A percentile compares a stretch with the other conserved stretches of the same genome.
Evolutionary conservation across 1,284 basidiomycete genomes (phyloP).

Genomic region (Rhodotorula mucilaginosa): DNA sequence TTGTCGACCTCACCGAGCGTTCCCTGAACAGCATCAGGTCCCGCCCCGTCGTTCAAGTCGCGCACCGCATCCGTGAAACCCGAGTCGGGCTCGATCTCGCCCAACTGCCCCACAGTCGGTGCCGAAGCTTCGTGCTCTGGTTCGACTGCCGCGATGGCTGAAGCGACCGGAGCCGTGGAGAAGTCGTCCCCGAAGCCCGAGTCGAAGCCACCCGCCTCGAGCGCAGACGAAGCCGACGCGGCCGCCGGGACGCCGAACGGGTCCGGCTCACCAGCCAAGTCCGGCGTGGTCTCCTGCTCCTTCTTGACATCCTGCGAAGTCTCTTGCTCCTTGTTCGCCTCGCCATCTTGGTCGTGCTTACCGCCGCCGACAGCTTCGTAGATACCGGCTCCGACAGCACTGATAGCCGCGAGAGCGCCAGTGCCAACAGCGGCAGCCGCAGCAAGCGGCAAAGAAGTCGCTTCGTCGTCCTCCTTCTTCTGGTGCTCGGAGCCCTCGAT

Average conservation of each 20-base stretch:
- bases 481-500: not conserved
- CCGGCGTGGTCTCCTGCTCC: not conserved
- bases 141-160: not conserved
- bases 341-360: not conserved
- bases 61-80: constrained; percentile 26
- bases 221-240: constrained; percentile 44
- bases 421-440: constrained; percentile 45
- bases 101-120: constrained; percentile 8
- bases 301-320: not conserved
- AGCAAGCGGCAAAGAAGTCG: constrained; percentile 30
- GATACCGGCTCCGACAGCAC: constrained; percentile 43
- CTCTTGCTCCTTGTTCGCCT: constrained; percentile 4
- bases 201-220: constrained; percentile 4
- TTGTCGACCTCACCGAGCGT: constrained; percentile 21
- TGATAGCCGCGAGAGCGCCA: constrained; percentile 45
- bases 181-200: constrained; percentile 13
- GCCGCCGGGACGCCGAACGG: constrained; percentile 32
- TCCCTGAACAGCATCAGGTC: constrained; percentile 9
- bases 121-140: constrained; percentile 6
- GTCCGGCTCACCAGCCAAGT: constrained; percentile 29
- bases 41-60: constrained; percentile 10
- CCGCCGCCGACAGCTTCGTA: constrained; percentile 13
- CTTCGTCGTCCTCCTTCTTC: not conserved
- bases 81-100: constrained; percentile 15
- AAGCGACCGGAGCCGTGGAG: constrained; percentile 4